Percentiles rank a stretch among this genome's conserved stretches.
phyloP scores from a whole-genome alignment of 331 rosid genomes.

The Rhamnella rubrinervis region DNA sequence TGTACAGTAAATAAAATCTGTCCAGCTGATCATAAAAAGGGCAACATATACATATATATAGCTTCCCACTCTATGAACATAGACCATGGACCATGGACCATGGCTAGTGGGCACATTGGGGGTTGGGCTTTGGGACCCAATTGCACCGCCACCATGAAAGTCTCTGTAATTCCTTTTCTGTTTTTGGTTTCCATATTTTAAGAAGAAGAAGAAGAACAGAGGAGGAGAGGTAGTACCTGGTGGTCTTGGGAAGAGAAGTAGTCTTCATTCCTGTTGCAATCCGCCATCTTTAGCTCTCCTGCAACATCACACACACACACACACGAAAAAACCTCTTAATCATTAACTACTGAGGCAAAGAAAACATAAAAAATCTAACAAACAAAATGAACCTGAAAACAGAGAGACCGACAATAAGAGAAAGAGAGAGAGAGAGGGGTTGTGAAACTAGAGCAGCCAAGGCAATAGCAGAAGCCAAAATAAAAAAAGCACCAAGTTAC shows the following conservation, averaged over 20 bases:
- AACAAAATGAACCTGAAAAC: conserved; percentile 6
- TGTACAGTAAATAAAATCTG: too few species aligned
- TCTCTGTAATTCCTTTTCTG: neutral
- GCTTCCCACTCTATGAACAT: too few species aligned
- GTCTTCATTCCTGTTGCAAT: conserved; percentile 47
- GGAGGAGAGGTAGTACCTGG: conserved; percentile 44
- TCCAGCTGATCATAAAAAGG: too few species aligned
- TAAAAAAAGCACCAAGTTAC: conserved; percentile 23
- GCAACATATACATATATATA: too few species aligned
- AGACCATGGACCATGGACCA: too few species aligned
- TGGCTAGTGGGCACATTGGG: too few species aligned
- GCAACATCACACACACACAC: conserved; percentile 26
- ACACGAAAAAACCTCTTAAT: neutral
- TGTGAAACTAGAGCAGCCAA: neutral
- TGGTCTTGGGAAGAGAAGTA: conserved; percentile 47
- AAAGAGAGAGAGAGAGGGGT: conserved; percentile 14
- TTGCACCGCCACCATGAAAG: too few species aligned
- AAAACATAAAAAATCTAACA: neutral
- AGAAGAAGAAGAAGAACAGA: neutral
- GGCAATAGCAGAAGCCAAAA: conserved; percentile 13
- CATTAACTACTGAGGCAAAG: neutral
- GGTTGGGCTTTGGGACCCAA: too few species aligned
- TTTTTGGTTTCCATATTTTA: neutral
- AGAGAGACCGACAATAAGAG: conserved; percentile 1
- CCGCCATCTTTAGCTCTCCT: conserved; percentile 66